These are phyloP conservation scores for Beta corolliflora DNA, from an alignment of 179 eudicot species.

Conservation along the genomic window DNA sequence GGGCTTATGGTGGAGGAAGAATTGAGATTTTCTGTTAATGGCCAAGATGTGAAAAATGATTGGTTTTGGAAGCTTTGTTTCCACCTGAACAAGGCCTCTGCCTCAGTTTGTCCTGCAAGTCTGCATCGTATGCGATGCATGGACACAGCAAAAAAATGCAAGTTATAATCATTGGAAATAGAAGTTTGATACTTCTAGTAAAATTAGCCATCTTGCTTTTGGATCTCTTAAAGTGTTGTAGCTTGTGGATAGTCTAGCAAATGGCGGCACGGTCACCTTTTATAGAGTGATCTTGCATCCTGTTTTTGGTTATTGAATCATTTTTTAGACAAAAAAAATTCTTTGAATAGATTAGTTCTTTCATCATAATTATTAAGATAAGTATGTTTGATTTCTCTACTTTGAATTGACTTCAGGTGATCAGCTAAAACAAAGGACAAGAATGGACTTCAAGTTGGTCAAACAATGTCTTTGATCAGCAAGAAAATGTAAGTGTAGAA, in stretches of 20 bases:
- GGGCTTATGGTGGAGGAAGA: not conserved
- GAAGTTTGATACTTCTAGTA: not conserved
- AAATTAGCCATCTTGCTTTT: not conserved
- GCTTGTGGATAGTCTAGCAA: not conserved
- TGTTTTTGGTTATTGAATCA: no score
- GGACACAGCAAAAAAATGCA: not conserved
- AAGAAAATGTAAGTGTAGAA: not conserved
- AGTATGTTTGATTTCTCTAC: not conserved
- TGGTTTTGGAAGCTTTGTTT: constrained; percentile 7
- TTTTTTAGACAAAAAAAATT: no score
- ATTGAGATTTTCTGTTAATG: not conserved
- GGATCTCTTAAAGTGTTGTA: not conserved
- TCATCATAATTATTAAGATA: not conserved
- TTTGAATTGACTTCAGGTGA: not conserved
- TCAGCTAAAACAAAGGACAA: no score
- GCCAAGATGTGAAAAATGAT: not conserved
- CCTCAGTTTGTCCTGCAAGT: constrained; percentile 4
- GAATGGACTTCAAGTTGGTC: not conserved
- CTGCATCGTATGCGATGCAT: not conserved
- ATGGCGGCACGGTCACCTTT: not conserved
- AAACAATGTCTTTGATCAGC: not conserved
- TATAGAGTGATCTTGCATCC: not conserved
- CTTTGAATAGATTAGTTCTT: not conserved
- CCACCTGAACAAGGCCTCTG: not conserved
- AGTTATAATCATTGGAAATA: not conserved